A percentile compares a stretch with the other conserved stretches of the same genome.
These are phyloP conservation scores for Kwoniella europaea DNA, from an alignment of 768 basidiomycete species.

Conservation along the genomic window DNA sequence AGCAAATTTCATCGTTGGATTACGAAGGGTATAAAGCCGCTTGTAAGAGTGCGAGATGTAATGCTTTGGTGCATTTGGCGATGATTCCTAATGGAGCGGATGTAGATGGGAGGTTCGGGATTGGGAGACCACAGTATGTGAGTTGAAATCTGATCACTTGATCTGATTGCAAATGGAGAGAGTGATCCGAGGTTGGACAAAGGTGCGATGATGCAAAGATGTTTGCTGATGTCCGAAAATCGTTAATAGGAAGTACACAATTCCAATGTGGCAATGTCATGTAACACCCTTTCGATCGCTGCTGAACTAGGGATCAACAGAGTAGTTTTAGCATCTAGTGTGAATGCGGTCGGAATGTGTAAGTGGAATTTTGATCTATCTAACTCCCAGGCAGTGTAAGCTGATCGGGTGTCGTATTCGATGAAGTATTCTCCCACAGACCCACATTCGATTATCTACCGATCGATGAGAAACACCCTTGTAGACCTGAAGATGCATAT, in stretches of 20 bases:
- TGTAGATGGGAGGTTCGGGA: constrained; percentile 10
- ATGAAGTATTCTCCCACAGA: constrained; percentile 38
- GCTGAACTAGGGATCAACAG: constrained; percentile 43
- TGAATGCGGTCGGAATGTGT: constrained; percentile 52
- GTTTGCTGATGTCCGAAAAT: too few relatives aligned
- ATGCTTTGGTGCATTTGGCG: constrained; percentile 50
- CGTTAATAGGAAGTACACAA: constrained; percentile 39
- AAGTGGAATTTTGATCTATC: neutral
- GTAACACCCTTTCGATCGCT: constrained; percentile 49
- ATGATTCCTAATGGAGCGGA: constrained; percentile 24
- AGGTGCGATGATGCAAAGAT: too few relatives aligned
- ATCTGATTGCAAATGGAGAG: too few relatives aligned
- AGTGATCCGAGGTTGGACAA: too few relatives aligned
- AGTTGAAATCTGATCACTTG: neutral
- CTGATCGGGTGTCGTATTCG: neutral
- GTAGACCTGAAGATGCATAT: constrained; percentile 47
- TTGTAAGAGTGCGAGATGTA: constrained; percentile 29
- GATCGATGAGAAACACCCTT: constrained; percentile 47
- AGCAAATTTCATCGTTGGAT: constrained; percentile 28
- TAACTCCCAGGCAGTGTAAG: neutral
- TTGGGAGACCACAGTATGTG: constrained; percentile 18
- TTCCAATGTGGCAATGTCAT: constrained; percentile 44
- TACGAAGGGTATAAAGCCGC: constrained; percentile 31
- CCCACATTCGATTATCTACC: constrained; percentile 51
- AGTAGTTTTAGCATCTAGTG: constrained; percentile 49